These are phyloP conservation scores for Trametes cinnabarina DNA, from an alignment of 768 basidiomycete genomes.

Conservation along the genomic window DNA sequence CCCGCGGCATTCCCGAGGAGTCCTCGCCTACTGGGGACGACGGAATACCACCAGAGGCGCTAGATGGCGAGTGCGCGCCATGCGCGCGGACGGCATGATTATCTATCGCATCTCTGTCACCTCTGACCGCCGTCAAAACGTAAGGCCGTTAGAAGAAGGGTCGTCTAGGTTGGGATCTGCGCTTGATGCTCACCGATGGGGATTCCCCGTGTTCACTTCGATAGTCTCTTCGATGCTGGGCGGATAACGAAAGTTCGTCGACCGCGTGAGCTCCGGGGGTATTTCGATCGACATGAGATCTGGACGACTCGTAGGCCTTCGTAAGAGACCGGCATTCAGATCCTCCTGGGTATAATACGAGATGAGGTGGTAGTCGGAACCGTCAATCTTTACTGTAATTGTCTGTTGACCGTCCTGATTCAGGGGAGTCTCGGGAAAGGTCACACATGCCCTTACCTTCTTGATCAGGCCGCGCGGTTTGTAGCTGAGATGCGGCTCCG, in stretches of 20 bases:
- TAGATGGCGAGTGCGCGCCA: constrained; percentile 7
- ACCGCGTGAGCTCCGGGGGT: constrained; percentile 72
- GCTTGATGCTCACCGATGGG: constrained; percentile 54
- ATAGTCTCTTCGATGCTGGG: constrained; percentile 63
- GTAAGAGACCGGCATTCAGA: constrained; percentile 63
- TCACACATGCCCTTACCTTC: constrained; percentile 49
- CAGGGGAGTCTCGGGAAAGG: background rate
- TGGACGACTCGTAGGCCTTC: constrained; percentile 64
- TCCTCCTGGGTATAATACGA: constrained; percentile 84
- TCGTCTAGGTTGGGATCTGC: constrained; percentile 8
- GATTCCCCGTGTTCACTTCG: constrained; percentile 55
- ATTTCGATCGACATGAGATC: constrained; percentile 75
- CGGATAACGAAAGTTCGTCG: constrained; percentile 81
- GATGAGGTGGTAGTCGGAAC: constrained; percentile 77
- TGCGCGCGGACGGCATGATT: constrained; percentile 15
- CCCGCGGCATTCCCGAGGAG: constrained; percentile 23
- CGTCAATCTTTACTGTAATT: constrained; percentile 80
- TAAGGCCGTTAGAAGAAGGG: constrained; percentile 8
- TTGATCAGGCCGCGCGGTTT: constrained; percentile 70
- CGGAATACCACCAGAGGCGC: constrained; percentile 7
- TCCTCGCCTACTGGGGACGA: constrained; percentile 20
- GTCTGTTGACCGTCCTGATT: constrained; percentile 46
- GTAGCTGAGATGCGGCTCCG: constrained; percentile 25
- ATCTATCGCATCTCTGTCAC: constrained; percentile 27
- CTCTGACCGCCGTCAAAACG: constrained; percentile 15